Evolutionary conservation across 768 basidiomycete species (phyloP).

Genomic region (Mycena crocata): DNA sequence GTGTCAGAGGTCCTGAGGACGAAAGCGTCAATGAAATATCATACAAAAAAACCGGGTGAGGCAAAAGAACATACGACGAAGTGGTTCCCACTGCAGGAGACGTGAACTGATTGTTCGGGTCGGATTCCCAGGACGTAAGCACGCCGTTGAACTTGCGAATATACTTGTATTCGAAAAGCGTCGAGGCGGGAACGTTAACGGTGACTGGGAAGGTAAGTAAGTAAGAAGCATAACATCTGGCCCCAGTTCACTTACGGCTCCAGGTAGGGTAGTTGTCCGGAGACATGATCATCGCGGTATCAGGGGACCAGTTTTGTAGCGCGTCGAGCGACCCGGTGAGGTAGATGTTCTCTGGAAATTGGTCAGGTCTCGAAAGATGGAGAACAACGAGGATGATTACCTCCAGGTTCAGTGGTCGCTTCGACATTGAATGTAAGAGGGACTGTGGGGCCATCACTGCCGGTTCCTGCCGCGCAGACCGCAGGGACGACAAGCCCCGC

Average conservation of each 20-base stretch:
- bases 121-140: constrained; percentile 72
- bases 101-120: constrained; percentile 67
- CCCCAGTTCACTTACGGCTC: constrained; percentile 63
- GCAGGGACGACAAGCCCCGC: constrained; percentile 60
- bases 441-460: constrained; percentile 44
- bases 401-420: constrained; percentile 69
- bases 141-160: constrained; percentile 66
- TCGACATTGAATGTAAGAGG: constrained; percentile 72
- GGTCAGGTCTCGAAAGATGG: neutral
- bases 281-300: constrained; percentile 65
- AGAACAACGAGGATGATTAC: constrained; percentile 47
- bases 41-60: too few species aligned
- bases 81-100: constrained; percentile 56
- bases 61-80: neutral
- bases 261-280: constrained; percentile 73
- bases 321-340: constrained; percentile 69
- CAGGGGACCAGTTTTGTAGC: constrained; percentile 71
- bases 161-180: constrained; percentile 76
- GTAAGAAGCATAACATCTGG: neutral
- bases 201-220: constrained; percentile 57
- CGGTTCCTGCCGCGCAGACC: constrained; percentile 51
- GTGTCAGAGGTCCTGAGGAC: too few species aligned
- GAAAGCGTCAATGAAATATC: too few species aligned
- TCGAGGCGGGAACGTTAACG: constrained; percentile 66
- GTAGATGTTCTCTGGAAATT: constrained; percentile 70